phyloP scores from a whole-genome alignment of 345 rosid species.

The Gossypium australe region DNA sequence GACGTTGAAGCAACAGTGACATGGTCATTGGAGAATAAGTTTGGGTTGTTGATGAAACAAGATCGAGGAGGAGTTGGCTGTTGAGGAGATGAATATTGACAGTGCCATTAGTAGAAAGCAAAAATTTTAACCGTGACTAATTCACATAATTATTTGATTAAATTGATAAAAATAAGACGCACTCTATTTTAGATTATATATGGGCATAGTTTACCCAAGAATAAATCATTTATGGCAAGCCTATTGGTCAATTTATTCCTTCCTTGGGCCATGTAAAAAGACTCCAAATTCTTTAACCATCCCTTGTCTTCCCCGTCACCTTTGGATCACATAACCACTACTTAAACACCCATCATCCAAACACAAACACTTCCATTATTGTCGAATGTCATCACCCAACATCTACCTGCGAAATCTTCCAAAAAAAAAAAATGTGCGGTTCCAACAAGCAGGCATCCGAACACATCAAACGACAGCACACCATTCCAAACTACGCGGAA shows the following conservation, averaged over 20 bases:
- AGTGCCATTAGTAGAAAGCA: constrained; percentile 35
- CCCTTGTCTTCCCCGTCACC: constrained; percentile 21
- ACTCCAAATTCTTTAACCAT: constrained; percentile 13
- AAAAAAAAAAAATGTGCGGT: constrained; percentile 23
- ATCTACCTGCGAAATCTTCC: background rate
- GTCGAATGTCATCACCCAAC: background rate
- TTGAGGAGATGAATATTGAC: constrained; percentile 50
- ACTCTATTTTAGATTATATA: too few species aligned
- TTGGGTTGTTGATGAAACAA: too few species aligned
- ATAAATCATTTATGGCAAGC: too few species aligned
- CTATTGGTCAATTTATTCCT: constrained; percentile 24
- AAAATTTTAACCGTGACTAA: too few species aligned
- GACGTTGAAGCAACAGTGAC: too few species aligned
- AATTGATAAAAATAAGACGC: too few species aligned
- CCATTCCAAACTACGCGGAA: constrained; percentile 40
- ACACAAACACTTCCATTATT: background rate
- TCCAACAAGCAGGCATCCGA: background rate
- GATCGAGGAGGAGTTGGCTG: too few species aligned
- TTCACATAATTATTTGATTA: too few species aligned
- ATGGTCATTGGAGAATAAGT: too few species aligned
- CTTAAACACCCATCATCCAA: constrained; percentile 11
- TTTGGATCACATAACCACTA: constrained; percentile 8
- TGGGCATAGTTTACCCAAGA: too few species aligned
- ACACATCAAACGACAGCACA: constrained; percentile 29
- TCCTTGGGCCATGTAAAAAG: constrained; percentile 32